Percentiles rank a stretch among this genome's conserved stretches.
Evolutionary conservation across 495 filamentous ascomycete genomes (phyloP).

Genomic region (Hypoxylon rickii): DNA sequence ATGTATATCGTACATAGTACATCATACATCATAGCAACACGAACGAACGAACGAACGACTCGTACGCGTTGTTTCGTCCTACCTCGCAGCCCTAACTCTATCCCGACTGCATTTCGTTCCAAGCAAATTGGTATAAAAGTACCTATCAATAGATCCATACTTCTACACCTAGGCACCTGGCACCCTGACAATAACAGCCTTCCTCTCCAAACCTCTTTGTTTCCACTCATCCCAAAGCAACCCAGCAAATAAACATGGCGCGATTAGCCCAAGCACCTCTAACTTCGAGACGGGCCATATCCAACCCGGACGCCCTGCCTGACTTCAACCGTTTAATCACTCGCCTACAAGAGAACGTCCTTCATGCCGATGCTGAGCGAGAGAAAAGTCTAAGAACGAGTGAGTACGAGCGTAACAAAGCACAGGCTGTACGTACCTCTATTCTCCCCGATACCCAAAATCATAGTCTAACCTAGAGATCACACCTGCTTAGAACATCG

Average conservation of each 20-base stretch:
- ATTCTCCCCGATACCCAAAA: background rate
- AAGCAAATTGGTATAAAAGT: background rate
- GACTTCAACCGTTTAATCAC: constrained; percentile 74
- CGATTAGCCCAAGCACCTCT: constrained; percentile 37
- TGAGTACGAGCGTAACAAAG: constrained; percentile 72
- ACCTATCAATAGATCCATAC: too few relatives aligned
- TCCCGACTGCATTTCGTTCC: background rate
- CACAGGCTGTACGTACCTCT: constrained; percentile 59
- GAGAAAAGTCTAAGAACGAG: constrained; percentile 60
- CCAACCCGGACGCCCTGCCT: constrained; percentile 42
- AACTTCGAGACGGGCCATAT: constrained; percentile 27
- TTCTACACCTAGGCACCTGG: too few relatives aligned
- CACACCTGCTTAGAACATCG: constrained; percentile 64
- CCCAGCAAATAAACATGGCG: constrained; percentile 22
- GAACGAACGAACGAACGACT: too few relatives aligned
- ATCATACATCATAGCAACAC: too few relatives aligned
- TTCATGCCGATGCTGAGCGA: constrained; percentile 66
- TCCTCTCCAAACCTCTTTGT: too few relatives aligned
- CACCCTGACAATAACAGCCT: too few relatives aligned
- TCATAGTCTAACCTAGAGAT: constrained; percentile 4
- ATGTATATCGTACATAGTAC: background rate
- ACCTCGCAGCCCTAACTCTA: background rate
- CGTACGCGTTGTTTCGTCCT: background rate
- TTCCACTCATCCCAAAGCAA: too few relatives aligned
- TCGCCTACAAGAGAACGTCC: constrained; percentile 73